phyloP scores from a whole-genome alignment of 495 filamentous ascomycete species.

The Podospora pseudopauciseta region DNA sequence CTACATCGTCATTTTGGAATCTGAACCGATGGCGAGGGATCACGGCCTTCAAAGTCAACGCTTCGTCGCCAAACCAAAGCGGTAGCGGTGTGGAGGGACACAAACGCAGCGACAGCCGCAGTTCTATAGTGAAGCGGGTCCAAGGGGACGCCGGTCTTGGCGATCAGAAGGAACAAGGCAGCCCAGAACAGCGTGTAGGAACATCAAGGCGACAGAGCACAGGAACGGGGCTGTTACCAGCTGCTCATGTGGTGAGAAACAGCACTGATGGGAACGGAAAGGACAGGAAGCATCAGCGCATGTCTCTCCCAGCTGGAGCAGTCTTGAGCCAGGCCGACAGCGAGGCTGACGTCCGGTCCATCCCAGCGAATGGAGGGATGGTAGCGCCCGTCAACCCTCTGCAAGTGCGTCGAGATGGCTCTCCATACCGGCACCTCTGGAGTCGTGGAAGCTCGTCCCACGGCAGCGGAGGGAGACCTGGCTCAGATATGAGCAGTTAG shows the following conservation, averaged over 20 bases:
- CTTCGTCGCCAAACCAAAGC: constrained; percentile 8
- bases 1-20: constrained; percentile 41
- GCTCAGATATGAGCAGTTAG: constrained; percentile 24
- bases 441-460: constrained; percentile 25
- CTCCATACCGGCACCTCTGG: constrained; percentile 20
- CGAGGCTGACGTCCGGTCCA: constrained; percentile 8
- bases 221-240: not conserved
- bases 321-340: not conserved
- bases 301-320: constrained; percentile 18
- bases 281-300: constrained; percentile 16
- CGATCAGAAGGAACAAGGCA: constrained; percentile 4
- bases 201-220: not conserved
- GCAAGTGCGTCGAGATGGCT: constrained; percentile 14
- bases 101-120: constrained; percentile 19
- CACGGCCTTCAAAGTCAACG: constrained; percentile 26
- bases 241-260: not conserved
- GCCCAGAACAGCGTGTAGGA: not conserved
- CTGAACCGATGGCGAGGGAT: constrained; percentile 43
- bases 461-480: constrained; percentile 34
- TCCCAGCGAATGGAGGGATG: not conserved
- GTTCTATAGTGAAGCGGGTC: constrained; percentile 2
- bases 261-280: not conserved
- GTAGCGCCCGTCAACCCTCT: constrained; percentile 9
- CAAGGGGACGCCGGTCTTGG: not conserved
- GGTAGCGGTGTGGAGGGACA: constrained; percentile 1